Conservation (phyloP, 345 rosid species). For the Citrus cavaleriei region DNA sequence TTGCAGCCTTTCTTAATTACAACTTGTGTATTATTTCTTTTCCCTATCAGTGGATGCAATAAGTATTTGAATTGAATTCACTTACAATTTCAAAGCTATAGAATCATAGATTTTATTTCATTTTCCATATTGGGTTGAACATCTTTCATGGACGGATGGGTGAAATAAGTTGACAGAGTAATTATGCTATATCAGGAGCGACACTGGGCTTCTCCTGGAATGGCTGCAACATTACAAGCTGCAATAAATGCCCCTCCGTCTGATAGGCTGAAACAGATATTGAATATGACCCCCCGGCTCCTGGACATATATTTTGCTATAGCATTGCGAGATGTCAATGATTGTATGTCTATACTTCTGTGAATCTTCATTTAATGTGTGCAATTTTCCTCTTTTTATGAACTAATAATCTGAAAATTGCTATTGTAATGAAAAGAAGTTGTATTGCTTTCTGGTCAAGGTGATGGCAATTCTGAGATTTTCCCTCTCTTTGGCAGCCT, state of each 20-base stretch:
- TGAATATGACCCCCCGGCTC: slow-evolving; percentile 67
- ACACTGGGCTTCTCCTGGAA: slow-evolving; percentile 72
- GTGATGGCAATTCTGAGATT: neutral
- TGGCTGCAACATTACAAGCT: slow-evolving; percentile 72
- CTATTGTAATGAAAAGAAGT: neutral
- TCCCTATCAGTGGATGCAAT: neutral
- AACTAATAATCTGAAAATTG: neutral
- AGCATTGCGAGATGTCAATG: slow-evolving; percentile 67
- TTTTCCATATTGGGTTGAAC: neutral
- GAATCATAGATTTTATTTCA: neutral
- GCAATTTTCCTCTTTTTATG: neutral
- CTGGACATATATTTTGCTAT: slow-evolving; percentile 71
- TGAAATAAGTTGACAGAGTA: neutral
- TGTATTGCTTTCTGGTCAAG: neutral
- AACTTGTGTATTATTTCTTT: neutral
- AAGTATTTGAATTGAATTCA: neutral
- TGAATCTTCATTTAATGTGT: slow-evolving; percentile 2
- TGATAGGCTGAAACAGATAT: slow-evolving; percentile 71
- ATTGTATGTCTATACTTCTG: slow-evolving; percentile 55
- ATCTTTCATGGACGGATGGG: neutral
- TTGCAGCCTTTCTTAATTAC: neutral
- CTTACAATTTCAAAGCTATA: neutral
- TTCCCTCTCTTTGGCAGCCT: slow-evolving; percentile 50
- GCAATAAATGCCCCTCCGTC: slow-evolving; percentile 61
- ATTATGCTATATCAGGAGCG: slow-evolving; percentile 61